Evolutionary conservation across 805 yeast genomes (phyloP).

Genomic region (Lachancea sp.): DNA sequence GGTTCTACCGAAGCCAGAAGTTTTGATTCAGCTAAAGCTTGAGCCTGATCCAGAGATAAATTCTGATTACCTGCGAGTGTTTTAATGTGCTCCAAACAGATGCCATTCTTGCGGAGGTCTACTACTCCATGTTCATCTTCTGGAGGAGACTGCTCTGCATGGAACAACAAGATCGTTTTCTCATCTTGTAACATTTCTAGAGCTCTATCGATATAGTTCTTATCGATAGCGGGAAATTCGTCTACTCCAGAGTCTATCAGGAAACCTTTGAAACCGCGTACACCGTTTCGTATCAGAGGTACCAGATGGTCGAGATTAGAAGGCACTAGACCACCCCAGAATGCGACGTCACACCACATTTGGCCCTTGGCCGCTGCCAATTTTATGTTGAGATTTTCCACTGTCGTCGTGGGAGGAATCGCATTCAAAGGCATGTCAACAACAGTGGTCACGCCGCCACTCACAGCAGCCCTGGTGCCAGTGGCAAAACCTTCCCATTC

Average conservation of each 20-base stretch:
- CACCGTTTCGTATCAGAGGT: conserved; percentile 80
- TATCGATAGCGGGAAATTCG: conserved; percentile 80
- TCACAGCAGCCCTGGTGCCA: conserved; percentile 89
- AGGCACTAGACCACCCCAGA: conserved; percentile 96
- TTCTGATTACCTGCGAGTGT: conserved; percentile 19
- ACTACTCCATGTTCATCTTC: conserved; percentile 30
- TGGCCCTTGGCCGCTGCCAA: conserved; percentile 72
- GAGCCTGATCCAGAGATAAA: conserved; percentile 45
- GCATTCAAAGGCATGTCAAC: conserved; percentile 96
- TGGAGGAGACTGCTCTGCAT: conserved; percentile 77
- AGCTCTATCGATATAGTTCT: conserved; percentile 59
- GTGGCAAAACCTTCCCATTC: conserved; percentile 99
- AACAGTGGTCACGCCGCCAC: conserved; percentile 95
- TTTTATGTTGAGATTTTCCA: conserved; percentile 68
- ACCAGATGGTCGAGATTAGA: conserved; percentile 59
- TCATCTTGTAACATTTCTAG: conserved; percentile 55
- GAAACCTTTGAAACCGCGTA: conserved; percentile 90
- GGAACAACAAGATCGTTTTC: conserved; percentile 78
- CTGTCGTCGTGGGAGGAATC: conserved; percentile 88
- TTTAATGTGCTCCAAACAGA: conserved; percentile 6
- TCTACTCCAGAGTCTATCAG: conserved; percentile 94
- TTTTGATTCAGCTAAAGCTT: conserved; percentile 50
- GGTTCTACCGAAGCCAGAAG: conserved; percentile 56
- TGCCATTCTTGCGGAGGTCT: conserved; percentile 21
- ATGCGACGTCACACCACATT: conserved; percentile 89